A percentile compares a stretch with the other conserved stretches of the same genome.
Conservation (phyloP, 768 basidiomycete genomes). For the Lactarius akahatsu region DNA sequence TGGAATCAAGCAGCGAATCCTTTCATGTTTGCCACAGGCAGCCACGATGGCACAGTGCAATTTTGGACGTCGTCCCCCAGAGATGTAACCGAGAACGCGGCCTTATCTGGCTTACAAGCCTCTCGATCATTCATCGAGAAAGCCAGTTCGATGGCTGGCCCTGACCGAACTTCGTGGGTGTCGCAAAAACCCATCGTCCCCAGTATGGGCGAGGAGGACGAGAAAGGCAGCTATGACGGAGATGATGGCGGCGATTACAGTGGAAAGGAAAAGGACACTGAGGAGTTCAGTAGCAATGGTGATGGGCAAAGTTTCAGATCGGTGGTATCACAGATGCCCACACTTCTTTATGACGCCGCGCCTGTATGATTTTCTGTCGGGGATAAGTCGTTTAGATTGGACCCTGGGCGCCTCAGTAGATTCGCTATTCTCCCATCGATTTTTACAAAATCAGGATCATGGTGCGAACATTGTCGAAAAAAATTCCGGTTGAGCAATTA, state of each 20-base stretch:
- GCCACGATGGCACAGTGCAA: conserved; percentile 71
- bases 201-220: background rate
- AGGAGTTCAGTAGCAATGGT: background rate
- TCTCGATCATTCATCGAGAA: background rate
- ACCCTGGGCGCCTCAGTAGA: background rate
- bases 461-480: conserved; percentile 7
- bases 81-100: background rate
- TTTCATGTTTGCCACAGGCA: conserved; percentile 72
- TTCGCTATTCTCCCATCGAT: background rate
- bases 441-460: background rate
- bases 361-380: background rate
- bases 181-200: background rate
- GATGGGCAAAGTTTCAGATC: background rate
- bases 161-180: conserved; percentile 1
- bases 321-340: background rate
- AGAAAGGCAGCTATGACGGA: background rate
- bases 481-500: background rate
- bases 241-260: background rate
- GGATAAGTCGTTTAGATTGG: background rate
- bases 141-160: background rate
- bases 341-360: background rate
- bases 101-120: background rate
- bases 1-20: conserved; percentile 72
- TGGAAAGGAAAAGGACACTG: background rate
- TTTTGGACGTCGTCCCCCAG: conserved; percentile 54